A percentile compares a stretch with the other conserved stretches of the same genome.
Conservation (phyloP, 2,329 filamentous ascomycete genomes). For the Curvularia sp. region DNA sequence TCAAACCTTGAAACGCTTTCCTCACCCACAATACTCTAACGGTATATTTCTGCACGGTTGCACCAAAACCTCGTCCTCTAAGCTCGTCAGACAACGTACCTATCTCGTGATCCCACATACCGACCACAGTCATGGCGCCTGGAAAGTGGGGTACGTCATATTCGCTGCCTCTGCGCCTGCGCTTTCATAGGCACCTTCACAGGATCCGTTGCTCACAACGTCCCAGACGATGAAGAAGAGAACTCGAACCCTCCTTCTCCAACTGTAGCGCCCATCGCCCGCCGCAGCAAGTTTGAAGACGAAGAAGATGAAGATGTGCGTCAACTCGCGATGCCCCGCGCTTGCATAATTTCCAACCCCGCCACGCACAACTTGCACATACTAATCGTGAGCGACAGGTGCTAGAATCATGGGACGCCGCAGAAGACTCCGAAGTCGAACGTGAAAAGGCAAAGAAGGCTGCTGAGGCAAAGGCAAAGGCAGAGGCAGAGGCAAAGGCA, state of each 20-base stretch:
- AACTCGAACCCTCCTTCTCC: constrained; percentile 60
- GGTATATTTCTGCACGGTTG: constrained; percentile 15
- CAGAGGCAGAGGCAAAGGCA: constrained; percentile 84
- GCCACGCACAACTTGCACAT: constrained; percentile 16
- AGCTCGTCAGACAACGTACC: constrained; percentile 2
- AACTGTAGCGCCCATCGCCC: constrained; percentile 55
- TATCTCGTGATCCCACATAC: constrained; percentile 10
- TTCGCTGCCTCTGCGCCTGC: constrained; percentile 32
- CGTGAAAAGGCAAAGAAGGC: constrained; percentile 92
- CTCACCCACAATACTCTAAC: constrained; percentile 23
- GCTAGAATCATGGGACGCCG: constrained; percentile 95
- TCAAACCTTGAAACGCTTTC: constrained; percentile 27
- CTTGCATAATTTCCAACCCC: constrained; percentile 28
- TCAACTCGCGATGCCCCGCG: constrained; percentile 30
- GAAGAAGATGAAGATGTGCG: constrained; percentile 86
- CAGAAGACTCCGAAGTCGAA: constrained; percentile 95
- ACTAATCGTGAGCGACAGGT: constrained; percentile 64
- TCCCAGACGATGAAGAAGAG: constrained; percentile 63
- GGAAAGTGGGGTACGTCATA: constrained; percentile 54
- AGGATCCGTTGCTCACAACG: constrained; percentile 27
- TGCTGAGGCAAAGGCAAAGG: constrained; percentile 84
- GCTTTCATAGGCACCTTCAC: constrained; percentile 8
- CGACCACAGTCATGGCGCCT: constrained; percentile 47
- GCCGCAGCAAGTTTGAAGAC: constrained; percentile 82
- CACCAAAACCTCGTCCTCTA: neutral